phyloP scores from a whole-genome alignment of 441 rosid species.

The Omphalea diandra region DNA sequence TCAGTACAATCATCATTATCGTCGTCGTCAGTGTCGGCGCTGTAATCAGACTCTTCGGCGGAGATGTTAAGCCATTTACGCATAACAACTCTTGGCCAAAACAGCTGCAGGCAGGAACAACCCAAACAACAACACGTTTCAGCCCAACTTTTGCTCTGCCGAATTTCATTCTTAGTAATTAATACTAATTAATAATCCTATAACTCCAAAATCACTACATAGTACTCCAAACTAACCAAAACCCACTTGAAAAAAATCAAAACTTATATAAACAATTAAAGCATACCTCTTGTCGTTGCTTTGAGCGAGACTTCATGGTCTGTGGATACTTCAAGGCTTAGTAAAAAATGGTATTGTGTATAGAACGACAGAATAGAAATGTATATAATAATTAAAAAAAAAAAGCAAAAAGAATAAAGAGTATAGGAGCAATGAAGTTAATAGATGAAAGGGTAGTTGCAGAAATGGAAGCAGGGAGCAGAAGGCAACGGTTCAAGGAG shows the following conservation, averaged over 20 bases:
- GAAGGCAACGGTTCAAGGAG: too few relatives aligned
- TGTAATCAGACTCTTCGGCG: conserved; percentile 63
- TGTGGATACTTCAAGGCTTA: conserved; percentile 8
- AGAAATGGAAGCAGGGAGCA: conserved; percentile 4
- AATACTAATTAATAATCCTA: conserved; percentile 3
- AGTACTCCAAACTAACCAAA: conserved; percentile 1
- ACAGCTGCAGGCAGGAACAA: conserved; percentile 68
- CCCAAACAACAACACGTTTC: conserved; percentile 69
- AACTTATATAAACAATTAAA: neutral
- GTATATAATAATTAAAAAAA: neutral
- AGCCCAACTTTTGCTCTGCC: conserved; percentile 64
- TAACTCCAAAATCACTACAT: conserved; percentile 4
- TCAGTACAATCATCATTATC: conserved; percentile 30
- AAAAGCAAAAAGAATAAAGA: neutral
- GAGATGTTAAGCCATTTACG: conserved; percentile 82
- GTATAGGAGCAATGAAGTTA: neutral
- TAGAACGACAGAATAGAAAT: too few relatives aligned
- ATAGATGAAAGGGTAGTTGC: conserved; percentile 2
- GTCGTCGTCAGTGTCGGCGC: conserved; percentile 62
- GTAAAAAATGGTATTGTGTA: neutral
- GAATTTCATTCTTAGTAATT: conserved; percentile 29
- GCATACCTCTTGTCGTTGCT: conserved; percentile 30
- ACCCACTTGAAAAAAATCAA: neutral
- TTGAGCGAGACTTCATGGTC: conserved; percentile 32
- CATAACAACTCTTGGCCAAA: conserved; percentile 74